Evolutionary conservation across 345 rosid genomes (phyloP), one percentile per base, ranked within the genome.

Genomic region (Populus tremula): DNA sequence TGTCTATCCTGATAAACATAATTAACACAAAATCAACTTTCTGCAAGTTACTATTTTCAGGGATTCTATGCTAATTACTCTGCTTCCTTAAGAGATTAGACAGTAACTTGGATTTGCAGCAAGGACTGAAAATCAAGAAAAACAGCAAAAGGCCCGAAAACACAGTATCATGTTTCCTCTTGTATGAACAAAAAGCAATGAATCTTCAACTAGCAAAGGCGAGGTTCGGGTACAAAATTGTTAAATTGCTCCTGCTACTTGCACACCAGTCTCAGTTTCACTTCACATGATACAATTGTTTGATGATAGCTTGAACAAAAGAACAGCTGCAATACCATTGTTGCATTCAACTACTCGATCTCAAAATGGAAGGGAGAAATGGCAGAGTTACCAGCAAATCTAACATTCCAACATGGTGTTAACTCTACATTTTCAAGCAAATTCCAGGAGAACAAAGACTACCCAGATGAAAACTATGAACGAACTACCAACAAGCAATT

Each of bases 1-100:
- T 11, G 27, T 70, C 63, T 38, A 41, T 59, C 77, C 79, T 79
- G 80, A 47, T 29, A 73, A 61, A 43, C 39, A 64, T 8, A 50
- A 47, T 18, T 29, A 76, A 23, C 38, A 23, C 67, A 53, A 62
- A 69, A 33, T 81, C 39, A 82, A 71, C 12, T 56, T 17, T 10
- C 33, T 8, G 5, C 64, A 71, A 56, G 43, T 18, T 49, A 38
- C 54, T 25, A 9, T 75, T 65, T n/a, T 23, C 27, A 14, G 16
- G 49, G 36, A 12, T 64, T 66, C 20, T 20, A 17, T 29, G 33
- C 67, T 6, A 12, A 47, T 18, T 31, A 23, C 12, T 38, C 38
- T 14, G 9, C 39, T 33, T 16, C 75, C 64, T n/a, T 25, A 8
- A 36, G 8, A 4, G 43, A 73, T 21, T 14, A n/a, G 8, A n/a